Base-by-base conservation (phyloP, 331 rosid species). In the Quercus tomentella region DNA sequence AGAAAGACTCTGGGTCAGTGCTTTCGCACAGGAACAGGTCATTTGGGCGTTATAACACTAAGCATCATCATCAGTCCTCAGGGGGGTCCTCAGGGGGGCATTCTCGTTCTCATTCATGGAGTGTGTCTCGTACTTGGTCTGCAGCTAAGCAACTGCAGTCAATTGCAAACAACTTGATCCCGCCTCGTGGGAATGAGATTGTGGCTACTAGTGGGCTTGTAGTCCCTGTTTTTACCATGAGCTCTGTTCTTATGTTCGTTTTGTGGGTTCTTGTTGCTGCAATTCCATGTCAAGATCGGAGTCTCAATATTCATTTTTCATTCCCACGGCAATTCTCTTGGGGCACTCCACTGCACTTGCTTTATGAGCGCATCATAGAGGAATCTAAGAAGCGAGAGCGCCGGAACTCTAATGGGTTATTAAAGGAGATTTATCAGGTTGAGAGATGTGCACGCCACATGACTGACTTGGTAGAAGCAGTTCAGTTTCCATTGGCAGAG, bases 41-140 rank as follows among this genome's bases (percentile, higher is more conserved):
- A 31, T 95, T 93, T 31, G 99, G 99, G 57, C 85, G 96, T 5
- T 90, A 90, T 82, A 89, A 90, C 79, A 57, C 88, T 2, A 78
- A 87, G 22, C 80, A 76, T 16, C 84, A 81, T 30, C 58, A 63
- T 7, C 78, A 77, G 2, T 72, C 58, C 49, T 85, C 92, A 0
- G 28, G 90, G 3, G 89, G 89, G 2, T 75, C 57, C 49, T 85
- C 92, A 0, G 28, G 90, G 3, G 89, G 89, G 70, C 99, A 95
- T 88, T 89, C 93, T 63, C 92, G 99, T 21, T 95, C 99, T 23
- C 97, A 82, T 76, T 95, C 99, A 0, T 95, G 99, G 98, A 93
- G 96, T 16, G 89, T 90, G 28, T 95, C 99, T 1, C 86, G 90
- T 1, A 81, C 97, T 55, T 95, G 98, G 99, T 95, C 99, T 12